These are phyloP conservation scores for Papiliotrema terrestris DNA, from an alignment of 1,284 basidiomycete genomes.

Conservation along the genomic window DNA sequence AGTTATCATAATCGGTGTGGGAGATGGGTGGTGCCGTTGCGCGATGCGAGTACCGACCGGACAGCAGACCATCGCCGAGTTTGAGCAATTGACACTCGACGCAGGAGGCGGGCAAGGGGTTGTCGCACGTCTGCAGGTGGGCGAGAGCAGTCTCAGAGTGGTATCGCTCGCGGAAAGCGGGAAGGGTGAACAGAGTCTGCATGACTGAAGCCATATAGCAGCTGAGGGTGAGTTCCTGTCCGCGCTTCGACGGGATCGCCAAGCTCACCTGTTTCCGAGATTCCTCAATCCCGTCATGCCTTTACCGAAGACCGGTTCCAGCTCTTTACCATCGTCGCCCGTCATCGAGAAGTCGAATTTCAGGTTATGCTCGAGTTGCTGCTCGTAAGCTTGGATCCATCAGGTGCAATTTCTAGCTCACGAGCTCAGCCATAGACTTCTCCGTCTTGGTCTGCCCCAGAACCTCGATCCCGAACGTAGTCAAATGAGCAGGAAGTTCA, in stretches of 20 bases:
- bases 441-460: conserved; percentile 84
- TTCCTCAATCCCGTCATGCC: conserved; percentile 87
- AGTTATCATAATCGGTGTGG: conserved; percentile 33
- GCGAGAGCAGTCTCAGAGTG: conserved; percentile 52
- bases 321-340: conserved; percentile 79
- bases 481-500: conserved; percentile 69
- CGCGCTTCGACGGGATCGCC: neutral
- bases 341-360: conserved; percentile 93
- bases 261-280: conserved; percentile 78
- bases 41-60: conserved; percentile 82
- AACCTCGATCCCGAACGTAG: conserved; percentile 83
- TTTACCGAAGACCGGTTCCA: conserved; percentile 84
- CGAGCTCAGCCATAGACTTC: conserved; percentile 94
- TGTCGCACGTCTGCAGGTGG: conserved; percentile 66
- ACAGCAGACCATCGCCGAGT: conserved; percentile 85
- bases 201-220: conserved; percentile 97
- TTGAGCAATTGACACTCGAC: conserved; percentile 95
- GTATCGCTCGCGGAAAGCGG: conserved; percentile 74
- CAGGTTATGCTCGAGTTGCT: conserved; percentile 97
- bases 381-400: conserved; percentile 5
- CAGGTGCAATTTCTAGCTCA: conserved; percentile 45
- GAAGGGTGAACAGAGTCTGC: conserved; percentile 80
- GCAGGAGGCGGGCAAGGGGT: conserved; percentile 72
- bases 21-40: conserved; percentile 42
- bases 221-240: conserved; percentile 50